Percentiles rank a stretch among this genome's conserved stretches.
phyloP scores from a whole-genome alignment of 2,329 filamentous ascomycete species.

The Colletotrichum gigasporum region DNA sequence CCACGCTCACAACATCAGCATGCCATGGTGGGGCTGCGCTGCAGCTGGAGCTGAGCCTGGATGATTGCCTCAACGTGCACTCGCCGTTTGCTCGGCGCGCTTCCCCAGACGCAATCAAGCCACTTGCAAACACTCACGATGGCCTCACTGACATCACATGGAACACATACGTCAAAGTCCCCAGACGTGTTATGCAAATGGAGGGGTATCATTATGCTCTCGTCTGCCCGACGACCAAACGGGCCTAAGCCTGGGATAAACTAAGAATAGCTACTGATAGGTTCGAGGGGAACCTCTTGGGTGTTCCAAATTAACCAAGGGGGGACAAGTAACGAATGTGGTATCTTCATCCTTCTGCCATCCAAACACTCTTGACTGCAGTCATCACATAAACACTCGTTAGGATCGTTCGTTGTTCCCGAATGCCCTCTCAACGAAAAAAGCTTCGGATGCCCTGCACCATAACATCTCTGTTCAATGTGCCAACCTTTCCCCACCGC shows the following conservation, averaged over 20 bases:
- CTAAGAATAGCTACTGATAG: slow-evolving; percentile 10
- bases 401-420: no score
- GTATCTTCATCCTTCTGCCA: slow-evolving; percentile 9
- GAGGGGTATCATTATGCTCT: slow-evolving; percentile 31
- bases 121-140: slow-evolving; percentile 13
- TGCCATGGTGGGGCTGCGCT: slow-evolving; percentile 4
- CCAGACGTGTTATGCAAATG: not conserved
- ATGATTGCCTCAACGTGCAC: not conserved
- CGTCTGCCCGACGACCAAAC: slow-evolving; percentile 15
- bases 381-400: not conserved
- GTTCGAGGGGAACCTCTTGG: not conserved
- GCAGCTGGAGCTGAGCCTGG: not conserved
- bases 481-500: slow-evolving; percentile 48
- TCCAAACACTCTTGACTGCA: not conserved
- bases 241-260: not conserved
- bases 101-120: not conserved
- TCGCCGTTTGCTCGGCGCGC: not conserved
- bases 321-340: not conserved
- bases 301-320: slow-evolving; percentile 13
- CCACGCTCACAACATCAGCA: slow-evolving; percentile 1
- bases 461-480: slow-evolving; percentile 47
- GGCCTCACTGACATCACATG: slow-evolving; percentile 20
- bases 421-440: slow-evolving; percentile 48
- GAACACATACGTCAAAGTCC: not conserved
- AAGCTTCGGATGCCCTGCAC: slow-evolving; percentile 53